A percentile compares a stretch with the other conserved stretches of the same genome.
These are phyloP conservation scores for Diaporthe capsici DNA, from an alignment of 2,329 filamentous ascomycete genomes.

Conservation along the genomic window DNA sequence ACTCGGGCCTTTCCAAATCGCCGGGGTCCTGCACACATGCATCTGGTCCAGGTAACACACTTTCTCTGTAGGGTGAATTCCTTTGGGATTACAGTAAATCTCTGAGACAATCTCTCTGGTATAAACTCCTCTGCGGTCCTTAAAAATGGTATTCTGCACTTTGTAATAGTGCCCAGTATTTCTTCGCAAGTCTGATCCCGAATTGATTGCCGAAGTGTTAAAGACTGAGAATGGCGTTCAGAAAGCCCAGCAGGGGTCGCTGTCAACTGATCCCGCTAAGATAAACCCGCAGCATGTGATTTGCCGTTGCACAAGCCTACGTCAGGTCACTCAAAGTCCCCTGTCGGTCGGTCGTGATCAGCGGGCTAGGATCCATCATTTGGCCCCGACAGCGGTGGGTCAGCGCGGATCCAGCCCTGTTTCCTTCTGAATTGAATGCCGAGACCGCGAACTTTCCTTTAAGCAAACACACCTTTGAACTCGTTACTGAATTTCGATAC, in stretches of 20 bases:
- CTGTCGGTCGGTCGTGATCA: slow-evolving; percentile 28
- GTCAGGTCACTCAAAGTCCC: slow-evolving; percentile 23
- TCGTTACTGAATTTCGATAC: not conserved
- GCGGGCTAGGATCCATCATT: slow-evolving; percentile 10
- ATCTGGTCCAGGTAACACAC: not conserved
- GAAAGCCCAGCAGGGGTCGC: not conserved
- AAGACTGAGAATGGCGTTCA: not conserved
- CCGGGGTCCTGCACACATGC: not conserved
- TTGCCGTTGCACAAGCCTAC: not conserved
- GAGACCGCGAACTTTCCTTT: slow-evolving; percentile 11
- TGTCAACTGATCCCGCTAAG: slow-evolving; percentile 16
- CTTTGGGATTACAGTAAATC: not conserved
- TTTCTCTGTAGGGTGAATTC: not conserved
- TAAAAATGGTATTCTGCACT: not conserved
- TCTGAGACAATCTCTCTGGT: too few species aligned
- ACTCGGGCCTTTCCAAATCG: not conserved
- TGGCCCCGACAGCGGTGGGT: slow-evolving; percentile 22
- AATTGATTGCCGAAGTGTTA: not conserved
- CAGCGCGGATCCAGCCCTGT: not conserved
- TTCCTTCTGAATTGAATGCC: slow-evolving; percentile 21
- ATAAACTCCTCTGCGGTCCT: not conserved
- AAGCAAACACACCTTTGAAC: not conserved
- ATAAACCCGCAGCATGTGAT: slow-evolving; percentile 31
- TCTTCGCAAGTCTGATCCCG: not conserved
- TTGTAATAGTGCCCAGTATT: not conserved